Base-by-base conservation (phyloP, 306 rosid genomes). In the Gastrolobium bilobum region DNA sequence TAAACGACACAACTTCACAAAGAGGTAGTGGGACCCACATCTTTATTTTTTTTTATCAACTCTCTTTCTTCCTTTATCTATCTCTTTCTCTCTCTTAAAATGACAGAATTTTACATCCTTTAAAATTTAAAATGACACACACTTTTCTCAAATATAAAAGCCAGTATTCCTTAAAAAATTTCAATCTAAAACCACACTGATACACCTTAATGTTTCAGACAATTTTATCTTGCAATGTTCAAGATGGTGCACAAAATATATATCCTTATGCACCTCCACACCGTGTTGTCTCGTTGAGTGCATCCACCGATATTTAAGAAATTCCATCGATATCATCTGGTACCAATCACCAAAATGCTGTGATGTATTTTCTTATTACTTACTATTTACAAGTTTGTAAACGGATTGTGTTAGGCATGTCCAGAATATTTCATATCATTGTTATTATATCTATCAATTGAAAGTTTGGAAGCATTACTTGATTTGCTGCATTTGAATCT, bases 401-500 rank as follows among this genome's bases (percentile, higher is more conserved):
- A 10, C 46, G 35, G 35, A 37, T 35, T 64, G n/a, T 64, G 9
- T 33, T n/a, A 10, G 13, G 33, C 60, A 62, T 60, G 30, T 52
- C 38, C 9, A 56, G 54, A 20, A 31, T 57, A 31, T 5, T 15
- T 34, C 37, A 11, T 13, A 2, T 7, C 6, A 63, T 54, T 40
- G 10, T 40, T 26, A 15, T 43, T 29, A 10, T 57, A 9, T 37
- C 44, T 34, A 4, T 9, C 15, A 48, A 71, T 48, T 69, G 26
- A 81, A 60, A 52, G 48, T 54, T 71, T 68, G 26, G 74, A 72
- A 62, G 40, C 34, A 48, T 48, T 54, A 43, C 54, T 73, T 80
- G 64, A 81, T 73, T 80, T 68, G 11, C 42, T 81, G 10, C 26
- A 35, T 76, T 83, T 64, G 68, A 69, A 65, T 75, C 3, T 77